Conservation (phyloP, 495 filamentous ascomycete genomes). For the Peziza echinospora region DNA sequence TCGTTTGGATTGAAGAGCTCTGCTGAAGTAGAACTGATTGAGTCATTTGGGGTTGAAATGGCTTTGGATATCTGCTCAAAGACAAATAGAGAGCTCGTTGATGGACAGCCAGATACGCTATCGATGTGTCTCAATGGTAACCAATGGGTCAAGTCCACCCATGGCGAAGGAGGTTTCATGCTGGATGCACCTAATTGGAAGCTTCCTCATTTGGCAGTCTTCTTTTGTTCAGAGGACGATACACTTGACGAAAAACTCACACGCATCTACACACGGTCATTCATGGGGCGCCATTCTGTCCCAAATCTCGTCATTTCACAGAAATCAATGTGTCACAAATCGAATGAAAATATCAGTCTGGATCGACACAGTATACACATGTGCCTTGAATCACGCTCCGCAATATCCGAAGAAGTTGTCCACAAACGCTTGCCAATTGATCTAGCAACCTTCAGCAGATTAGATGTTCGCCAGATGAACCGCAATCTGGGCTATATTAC, state of each 20-base stretch:
- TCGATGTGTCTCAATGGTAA: slow-evolving; percentile 39
- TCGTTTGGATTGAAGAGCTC: slow-evolving; percentile 40
- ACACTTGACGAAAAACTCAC: slow-evolving; percentile 27
- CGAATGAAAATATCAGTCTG: slow-evolving; percentile 25
- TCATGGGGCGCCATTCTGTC: slow-evolving; percentile 43
- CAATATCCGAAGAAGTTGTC: slow-evolving; percentile 28
- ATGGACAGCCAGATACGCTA: slow-evolving; percentile 26
- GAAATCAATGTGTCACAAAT: slow-evolving; percentile 29
- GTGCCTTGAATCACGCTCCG: slow-evolving; percentile 40
- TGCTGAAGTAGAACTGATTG: slow-evolving; percentile 54
- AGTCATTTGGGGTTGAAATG: slow-evolving; percentile 43
- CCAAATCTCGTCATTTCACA: slow-evolving; percentile 49
- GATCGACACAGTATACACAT: slow-evolving; percentile 40
- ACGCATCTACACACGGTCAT: slow-evolving; percentile 32
- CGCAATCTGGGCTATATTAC: slow-evolving; percentile 49
- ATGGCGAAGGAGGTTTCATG: slow-evolving; percentile 25
- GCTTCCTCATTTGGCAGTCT: slow-evolving; percentile 47
- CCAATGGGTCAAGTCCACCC: slow-evolving; percentile 25
- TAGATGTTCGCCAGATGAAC: slow-evolving; percentile 53
- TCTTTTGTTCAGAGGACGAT: slow-evolving; percentile 41
- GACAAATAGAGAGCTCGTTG: slow-evolving; percentile 27
- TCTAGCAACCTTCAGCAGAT: slow-evolving; percentile 46
- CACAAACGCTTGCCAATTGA: slow-evolving; percentile 47
- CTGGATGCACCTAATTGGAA: slow-evolving; percentile 36
- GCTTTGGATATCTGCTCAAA: slow-evolving; percentile 48